A percentile compares a stretch with the other conserved stretches of the same genome.
phyloP scores from a whole-genome alignment of 176 grass and related monocot species.

The Bromus sterilis region DNA sequence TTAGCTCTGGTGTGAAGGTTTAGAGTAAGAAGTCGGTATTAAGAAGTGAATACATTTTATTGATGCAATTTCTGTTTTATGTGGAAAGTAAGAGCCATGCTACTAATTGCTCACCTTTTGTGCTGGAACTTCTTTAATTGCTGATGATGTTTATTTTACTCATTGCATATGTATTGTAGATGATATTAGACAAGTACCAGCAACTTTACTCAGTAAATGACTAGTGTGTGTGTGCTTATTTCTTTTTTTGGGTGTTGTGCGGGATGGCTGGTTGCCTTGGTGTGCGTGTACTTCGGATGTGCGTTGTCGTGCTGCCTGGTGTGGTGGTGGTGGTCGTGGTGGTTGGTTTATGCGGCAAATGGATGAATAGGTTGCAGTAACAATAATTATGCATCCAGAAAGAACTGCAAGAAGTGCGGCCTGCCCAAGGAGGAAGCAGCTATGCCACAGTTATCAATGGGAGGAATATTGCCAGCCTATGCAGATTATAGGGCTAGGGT shows the following conservation, averaged over 20 bases:
- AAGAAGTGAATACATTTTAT: neutral
- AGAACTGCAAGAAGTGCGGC: constrained; percentile 96
- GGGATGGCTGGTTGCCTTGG: constrained; percentile 41
- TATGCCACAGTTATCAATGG: constrained; percentile 75
- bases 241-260: constrained; percentile 52
- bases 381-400: constrained; percentile 99
- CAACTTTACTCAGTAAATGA: constrained; percentile 45
- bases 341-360: constrained; percentile 61
- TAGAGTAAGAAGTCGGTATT: neutral
- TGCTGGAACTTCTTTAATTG: neutral
- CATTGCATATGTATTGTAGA: neutral
- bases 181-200: constrained; percentile 26
- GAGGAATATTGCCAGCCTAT: constrained; percentile 63
- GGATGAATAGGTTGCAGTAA: constrained; percentile 98
- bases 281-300: constrained; percentile 50
- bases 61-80: neutral
- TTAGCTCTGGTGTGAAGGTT: neutral
- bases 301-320: constrained; percentile 47
- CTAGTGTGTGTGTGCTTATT: constrained; percentile 42
- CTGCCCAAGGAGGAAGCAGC: constrained; percentile 93
- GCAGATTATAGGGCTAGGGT: constrained; percentile 61
- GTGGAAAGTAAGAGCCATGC: no score
- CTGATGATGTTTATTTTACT: neutral
- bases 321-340: constrained; percentile 41
- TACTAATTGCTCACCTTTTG: neutral